Evolutionary conservation across 306 rosid species (phyloP).

Genomic region (Coriaria nepalensis): DNA sequence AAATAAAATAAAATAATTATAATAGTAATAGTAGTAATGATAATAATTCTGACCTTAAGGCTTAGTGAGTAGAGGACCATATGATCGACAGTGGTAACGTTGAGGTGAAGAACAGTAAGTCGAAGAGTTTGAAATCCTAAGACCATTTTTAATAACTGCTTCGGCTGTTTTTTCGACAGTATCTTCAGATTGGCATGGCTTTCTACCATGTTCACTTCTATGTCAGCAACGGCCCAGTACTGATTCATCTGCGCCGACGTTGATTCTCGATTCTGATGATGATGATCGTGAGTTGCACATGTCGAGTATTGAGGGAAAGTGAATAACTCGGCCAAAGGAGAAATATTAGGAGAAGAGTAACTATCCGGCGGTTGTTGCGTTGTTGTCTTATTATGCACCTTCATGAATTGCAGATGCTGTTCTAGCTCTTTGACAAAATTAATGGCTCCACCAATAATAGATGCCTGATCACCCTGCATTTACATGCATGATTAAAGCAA

Average conservation of each 20-base stretch:
- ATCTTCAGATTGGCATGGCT: conserved; percentile 76
- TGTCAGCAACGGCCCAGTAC: conserved; percentile 43
- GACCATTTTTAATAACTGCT: conserved; percentile 53
- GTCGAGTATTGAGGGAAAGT: conserved; percentile 73
- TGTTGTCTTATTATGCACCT: conserved; percentile 20
- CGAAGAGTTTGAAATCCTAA: conserved; percentile 47
- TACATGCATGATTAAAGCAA: background rate
- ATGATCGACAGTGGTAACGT: conserved; percentile 41
- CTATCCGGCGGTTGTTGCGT: conserved; percentile 9
- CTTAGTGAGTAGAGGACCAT: conserved; percentile 73
- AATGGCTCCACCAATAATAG: conserved; percentile 86
- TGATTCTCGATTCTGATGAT: background rate
- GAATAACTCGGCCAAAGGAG: conserved; percentile 60
- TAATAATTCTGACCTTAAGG: conserved; percentile 39
- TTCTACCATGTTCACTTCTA: conserved; percentile 84
- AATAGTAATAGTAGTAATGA: background rate
- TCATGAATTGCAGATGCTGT: conserved; percentile 53
- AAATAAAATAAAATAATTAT: too few species aligned
- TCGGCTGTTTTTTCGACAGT: conserved; percentile 34
- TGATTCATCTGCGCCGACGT: conserved; percentile 9
- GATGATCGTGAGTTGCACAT: conserved; percentile 15
- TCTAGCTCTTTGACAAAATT: conserved; percentile 88
- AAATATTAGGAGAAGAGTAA: background rate
- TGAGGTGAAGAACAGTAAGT: conserved; percentile 67
- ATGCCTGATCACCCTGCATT: conserved; percentile 87